phyloP scores from a whole-genome alignment of 2,329 filamentous ascomycete genomes.

The Neonectria magnoliae region DNA sequence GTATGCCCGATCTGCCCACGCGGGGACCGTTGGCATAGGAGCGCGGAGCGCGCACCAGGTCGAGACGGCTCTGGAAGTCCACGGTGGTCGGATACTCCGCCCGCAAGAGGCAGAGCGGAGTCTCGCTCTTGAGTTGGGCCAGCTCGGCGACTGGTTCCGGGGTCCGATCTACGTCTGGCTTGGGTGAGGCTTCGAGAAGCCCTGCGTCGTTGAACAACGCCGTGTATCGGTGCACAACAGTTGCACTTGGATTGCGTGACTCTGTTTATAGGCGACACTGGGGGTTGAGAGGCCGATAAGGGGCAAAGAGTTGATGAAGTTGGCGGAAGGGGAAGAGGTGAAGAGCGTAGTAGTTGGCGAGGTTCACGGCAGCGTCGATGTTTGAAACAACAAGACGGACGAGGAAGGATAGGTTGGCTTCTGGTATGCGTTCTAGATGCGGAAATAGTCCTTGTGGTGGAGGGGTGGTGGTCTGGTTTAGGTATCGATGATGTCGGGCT shows the following conservation, averaged over 20 bases:
- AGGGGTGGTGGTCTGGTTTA: constrained; percentile 37
- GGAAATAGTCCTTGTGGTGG: constrained; percentile 30
- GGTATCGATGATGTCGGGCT: constrained; percentile 39
- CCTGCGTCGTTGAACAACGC: constrained; percentile 30
- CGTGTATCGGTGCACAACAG: constrained; percentile 24
- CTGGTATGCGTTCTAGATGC: constrained; percentile 24
- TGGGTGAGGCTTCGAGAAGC: constrained; percentile 34
- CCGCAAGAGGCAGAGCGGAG: constrained; percentile 54
- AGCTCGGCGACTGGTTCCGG: constrained; percentile 47
- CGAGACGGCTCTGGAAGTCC: constrained; percentile 42
- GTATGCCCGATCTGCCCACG: constrained; percentile 39
- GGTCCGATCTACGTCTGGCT: constrained; percentile 24
- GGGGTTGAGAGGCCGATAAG: constrained; percentile 6
- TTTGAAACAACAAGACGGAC: constrained; percentile 7
- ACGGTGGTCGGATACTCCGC: constrained; percentile 50
- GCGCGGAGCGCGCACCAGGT: constrained; percentile 42
- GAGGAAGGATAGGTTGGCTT: constrained; percentile 13
- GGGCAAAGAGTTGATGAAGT: constrained; percentile 9
- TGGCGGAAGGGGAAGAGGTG: background rate
- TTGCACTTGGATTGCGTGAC: constrained; percentile 11
- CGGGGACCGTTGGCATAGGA: constrained; percentile 43
- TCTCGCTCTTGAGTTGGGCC: constrained; percentile 56
- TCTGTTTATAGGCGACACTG: constrained; percentile 11
- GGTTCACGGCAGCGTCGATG: background rate
- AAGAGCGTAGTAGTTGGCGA: constrained; percentile 11